A percentile compares a stretch with the other conserved stretches of the same genome.
phyloP scores from a whole-genome alignment of 371 early-diverging fungal species.

The Mortierella sp. region DNA sequence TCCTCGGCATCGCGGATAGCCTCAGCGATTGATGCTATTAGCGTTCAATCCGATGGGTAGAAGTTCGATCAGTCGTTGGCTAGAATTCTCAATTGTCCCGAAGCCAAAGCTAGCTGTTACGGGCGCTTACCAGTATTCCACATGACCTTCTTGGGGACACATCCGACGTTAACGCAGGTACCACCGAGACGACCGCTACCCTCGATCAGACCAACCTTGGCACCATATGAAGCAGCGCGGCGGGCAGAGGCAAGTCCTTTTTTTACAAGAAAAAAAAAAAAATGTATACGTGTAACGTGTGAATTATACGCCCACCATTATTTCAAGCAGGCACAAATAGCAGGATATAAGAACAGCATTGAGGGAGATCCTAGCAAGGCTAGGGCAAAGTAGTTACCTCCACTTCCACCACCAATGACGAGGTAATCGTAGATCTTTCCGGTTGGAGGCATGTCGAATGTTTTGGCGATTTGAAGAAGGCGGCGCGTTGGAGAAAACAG shows the following conservation, averaged over 20 bases:
- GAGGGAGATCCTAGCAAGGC: too few species aligned
- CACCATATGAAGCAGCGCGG: constrained; percentile 92
- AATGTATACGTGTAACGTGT: constrained; percentile 43
- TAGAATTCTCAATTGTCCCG: neutral
- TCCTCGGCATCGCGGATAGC: constrained; percentile 86
- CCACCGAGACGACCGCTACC: constrained; percentile 88
- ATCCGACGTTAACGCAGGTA: constrained; percentile 98
- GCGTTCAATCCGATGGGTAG: neutral
- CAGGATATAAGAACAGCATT: neutral
- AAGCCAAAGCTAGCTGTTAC: neutral
- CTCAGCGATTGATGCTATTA: constrained; percentile 85
- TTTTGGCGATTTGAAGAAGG: constrained; percentile 51
- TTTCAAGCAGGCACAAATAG: neutral
- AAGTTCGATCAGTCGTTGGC: neutral
- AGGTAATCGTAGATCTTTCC: constrained; percentile 84
- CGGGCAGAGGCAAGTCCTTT: constrained; percentile 89
- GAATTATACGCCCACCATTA: neutral
- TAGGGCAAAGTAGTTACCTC: constrained; percentile 61
- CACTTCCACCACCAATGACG: constrained; percentile 93
- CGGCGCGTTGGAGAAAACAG: constrained; percentile 59
- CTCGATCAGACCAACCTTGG: constrained; percentile 94
- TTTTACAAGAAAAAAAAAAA: constrained; percentile 52
- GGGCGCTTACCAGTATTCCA: constrained; percentile 85
- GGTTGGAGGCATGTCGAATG: constrained; percentile 61
- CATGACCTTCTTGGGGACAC: constrained; percentile 99